Percentiles rank a stretch among this genome's conserved stretches.
These are phyloP conservation scores for Leucocoprinus sp. DNA, from an alignment of 768 basidiomycete genomes.

Conservation along the genomic window DNA sequence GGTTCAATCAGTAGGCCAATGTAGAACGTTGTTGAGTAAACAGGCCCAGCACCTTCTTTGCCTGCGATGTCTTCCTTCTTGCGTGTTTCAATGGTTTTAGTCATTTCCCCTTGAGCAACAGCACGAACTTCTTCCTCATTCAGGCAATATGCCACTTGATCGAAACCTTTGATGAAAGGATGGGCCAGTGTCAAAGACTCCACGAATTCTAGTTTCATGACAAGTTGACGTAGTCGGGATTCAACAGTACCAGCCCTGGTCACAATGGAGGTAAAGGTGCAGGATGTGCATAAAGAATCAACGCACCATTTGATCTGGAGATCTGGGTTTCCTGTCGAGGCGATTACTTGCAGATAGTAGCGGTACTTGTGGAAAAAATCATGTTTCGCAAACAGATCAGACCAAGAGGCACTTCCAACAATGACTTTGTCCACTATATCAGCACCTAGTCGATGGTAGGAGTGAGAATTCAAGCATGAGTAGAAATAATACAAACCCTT, in stretches of 20 bases:
- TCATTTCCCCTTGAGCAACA: constrained; percentile 83
- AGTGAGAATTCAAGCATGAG: not conserved
- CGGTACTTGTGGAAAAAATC: constrained; percentile 97
- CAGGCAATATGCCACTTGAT: constrained; percentile 77
- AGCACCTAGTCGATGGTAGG: constrained; percentile 47
- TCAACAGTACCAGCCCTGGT: constrained; percentile 90
- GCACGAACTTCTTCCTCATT: constrained; percentile 81
- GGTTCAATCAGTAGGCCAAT: constrained; percentile 91
- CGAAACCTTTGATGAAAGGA: constrained; percentile 92
- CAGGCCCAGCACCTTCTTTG: constrained; percentile 67
- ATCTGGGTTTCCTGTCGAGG: constrained; percentile 79
- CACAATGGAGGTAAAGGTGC: constrained; percentile 5
- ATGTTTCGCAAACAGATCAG: constrained; percentile 88
- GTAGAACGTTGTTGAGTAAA: constrained; percentile 96
- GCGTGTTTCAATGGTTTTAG: constrained; percentile 60
- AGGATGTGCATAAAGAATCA: not conserved
- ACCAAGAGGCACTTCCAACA: constrained; percentile 76
- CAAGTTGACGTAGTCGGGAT: constrained; percentile 89
- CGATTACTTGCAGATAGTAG: constrained; percentile 94
- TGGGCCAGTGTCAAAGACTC: constrained; percentile 89
- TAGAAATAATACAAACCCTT: constrained; percentile 44
- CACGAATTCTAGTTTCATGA: constrained; percentile 96
- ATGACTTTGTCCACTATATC: constrained; percentile 93
- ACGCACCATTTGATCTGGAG: constrained; percentile 88
- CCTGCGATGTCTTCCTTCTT: constrained; percentile 73